phyloP scores from a whole-genome alignment of 306 rosid species.

The Pueraria montana region DNA sequence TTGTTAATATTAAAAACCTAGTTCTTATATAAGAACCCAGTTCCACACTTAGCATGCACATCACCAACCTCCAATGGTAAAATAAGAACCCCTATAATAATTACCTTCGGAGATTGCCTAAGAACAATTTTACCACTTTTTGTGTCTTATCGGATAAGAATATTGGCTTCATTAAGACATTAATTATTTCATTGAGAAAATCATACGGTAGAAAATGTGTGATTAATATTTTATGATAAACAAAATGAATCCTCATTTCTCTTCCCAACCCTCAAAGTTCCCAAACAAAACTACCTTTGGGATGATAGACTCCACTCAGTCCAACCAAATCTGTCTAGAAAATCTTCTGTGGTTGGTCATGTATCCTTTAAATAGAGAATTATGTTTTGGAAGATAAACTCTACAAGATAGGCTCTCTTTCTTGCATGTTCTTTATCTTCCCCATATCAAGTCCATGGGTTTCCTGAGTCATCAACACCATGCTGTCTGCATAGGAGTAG shows the following conservation, averaged over 20 bases:
- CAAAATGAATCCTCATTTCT: not conserved
- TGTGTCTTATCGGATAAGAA: not conserved
- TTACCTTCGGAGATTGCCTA: no score
- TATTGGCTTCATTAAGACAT: not conserved
- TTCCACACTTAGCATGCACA: no score
- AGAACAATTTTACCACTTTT: not conserved
- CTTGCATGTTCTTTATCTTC: constrained; percentile 33
- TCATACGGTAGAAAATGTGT: not conserved
- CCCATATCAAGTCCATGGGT: not conserved
- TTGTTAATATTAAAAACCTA: no score
- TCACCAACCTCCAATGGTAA: not conserved
- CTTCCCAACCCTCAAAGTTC: not conserved
- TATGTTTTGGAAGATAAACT: not conserved
- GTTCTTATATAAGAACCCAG: no score
- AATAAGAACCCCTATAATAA: no score
- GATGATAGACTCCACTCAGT: not conserved
- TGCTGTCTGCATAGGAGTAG: not conserved
- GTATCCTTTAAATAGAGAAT: constrained; percentile 5
- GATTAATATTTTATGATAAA: not conserved
- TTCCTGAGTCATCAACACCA: not conserved
- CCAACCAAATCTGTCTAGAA: not conserved
- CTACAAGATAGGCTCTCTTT: not conserved
- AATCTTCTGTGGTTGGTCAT: not conserved
- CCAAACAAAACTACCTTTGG: not conserved
- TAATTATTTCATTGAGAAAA: not conserved